Percentiles rank a stretch among this genome's conserved stretches.
These are phyloP conservation scores for Arthrobotrys megalospora DNA, from an alignment of 2,329 filamentous ascomycete species.

Conservation along the genomic window DNA sequence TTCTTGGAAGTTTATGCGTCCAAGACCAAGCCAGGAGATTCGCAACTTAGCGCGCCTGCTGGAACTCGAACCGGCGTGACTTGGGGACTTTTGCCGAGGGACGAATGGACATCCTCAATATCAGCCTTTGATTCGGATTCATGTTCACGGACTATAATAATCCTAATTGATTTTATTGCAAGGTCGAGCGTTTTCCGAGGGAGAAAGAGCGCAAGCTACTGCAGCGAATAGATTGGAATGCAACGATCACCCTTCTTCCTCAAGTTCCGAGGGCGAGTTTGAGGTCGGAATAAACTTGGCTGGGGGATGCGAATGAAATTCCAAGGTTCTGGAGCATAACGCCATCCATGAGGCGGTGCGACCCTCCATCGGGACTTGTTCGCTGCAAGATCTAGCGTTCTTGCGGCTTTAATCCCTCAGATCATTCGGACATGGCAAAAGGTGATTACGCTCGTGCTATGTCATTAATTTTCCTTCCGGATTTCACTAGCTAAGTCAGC, in stretches of 20 bases:
- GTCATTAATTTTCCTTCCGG: slow-evolving; percentile 51
- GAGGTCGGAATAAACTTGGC: slow-evolving; percentile 54
- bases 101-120: slow-evolving; percentile 17
- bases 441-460: slow-evolving; percentile 59
- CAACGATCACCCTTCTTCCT: slow-evolving; percentile 46
- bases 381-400: slow-evolving; percentile 49
- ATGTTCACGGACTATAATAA: slow-evolving; percentile 16
- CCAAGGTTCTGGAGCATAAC: slow-evolving; percentile 53
- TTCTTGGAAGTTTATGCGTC: slow-evolving; percentile 61
- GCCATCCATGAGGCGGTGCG: slow-evolving; percentile 54
- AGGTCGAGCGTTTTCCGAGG: slow-evolving; percentile 25
- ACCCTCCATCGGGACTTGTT: slow-evolving; percentile 43
- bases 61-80: slow-evolving; percentile 56
- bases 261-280: neutral
- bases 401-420: slow-evolving; percentile 33
- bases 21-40: slow-evolving; percentile 56
- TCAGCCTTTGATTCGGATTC: slow-evolving; percentile 36
- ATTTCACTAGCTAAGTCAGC: slow-evolving; percentile 39
- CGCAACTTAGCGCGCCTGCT: slow-evolving; percentile 61
- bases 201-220: slow-evolving; percentile 17
- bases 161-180: neutral
- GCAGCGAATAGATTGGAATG: slow-evolving; percentile 48
- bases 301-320: slow-evolving; percentile 52
- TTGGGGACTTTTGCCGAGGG: slow-evolving; percentile 56
- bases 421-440: slow-evolving; percentile 54